These are phyloP conservation scores for Neofusicoccum cordaticola DNA, from an alignment of 2,329 filamentous ascomycete species.

Conservation along the genomic window DNA sequence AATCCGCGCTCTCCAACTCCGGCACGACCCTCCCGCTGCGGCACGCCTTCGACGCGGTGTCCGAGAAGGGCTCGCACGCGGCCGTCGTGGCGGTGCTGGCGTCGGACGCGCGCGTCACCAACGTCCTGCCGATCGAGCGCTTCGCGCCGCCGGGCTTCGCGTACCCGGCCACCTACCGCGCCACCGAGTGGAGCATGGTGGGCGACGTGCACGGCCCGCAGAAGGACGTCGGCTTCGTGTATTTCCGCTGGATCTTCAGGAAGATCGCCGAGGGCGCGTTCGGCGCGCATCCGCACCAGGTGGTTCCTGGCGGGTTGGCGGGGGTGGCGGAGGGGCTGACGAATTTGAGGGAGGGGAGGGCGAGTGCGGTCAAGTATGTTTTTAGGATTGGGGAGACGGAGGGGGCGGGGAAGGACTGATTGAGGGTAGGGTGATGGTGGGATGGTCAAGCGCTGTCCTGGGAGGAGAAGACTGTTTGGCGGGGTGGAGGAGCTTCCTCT, in stretches of 20 bases:
- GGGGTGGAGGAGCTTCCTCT: too few species aligned
- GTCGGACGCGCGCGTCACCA: slow-evolving; percentile 31
- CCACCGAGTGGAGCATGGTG: slow-evolving; percentile 37
- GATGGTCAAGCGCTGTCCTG: too few species aligned
- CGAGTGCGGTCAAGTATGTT: slow-evolving; percentile 64
- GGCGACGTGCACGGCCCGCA: slow-evolving; percentile 28
- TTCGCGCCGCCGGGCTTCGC: slow-evolving; percentile 30
- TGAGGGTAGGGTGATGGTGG: not conserved
- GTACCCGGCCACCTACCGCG: slow-evolving; percentile 40
- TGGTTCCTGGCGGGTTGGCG: slow-evolving; percentile 53
- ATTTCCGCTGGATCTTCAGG: slow-evolving; percentile 44
- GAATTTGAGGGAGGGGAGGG: slow-evolving; percentile 59
- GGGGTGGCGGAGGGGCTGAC: slow-evolving; percentile 54
- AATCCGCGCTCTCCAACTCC: slow-evolving; percentile 42
- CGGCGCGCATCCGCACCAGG: slow-evolving; percentile 49
- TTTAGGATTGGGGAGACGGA: slow-evolving; percentile 53
- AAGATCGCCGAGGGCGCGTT: slow-evolving; percentile 53
- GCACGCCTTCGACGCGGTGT: slow-evolving; percentile 59
- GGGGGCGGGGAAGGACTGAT: slow-evolving; percentile 19
- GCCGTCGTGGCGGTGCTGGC: slow-evolving; percentile 42
- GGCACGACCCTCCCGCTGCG: slow-evolving; percentile 33
- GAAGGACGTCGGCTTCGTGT: slow-evolving; percentile 46
- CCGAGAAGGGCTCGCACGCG: slow-evolving; percentile 49
- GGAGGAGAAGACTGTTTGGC: too few species aligned
- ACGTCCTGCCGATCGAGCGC: slow-evolving; percentile 39